Base-by-base conservation (phyloP, 2,329 filamentous ascomycete genomes). In the Diaporthe australafricana region DNA sequence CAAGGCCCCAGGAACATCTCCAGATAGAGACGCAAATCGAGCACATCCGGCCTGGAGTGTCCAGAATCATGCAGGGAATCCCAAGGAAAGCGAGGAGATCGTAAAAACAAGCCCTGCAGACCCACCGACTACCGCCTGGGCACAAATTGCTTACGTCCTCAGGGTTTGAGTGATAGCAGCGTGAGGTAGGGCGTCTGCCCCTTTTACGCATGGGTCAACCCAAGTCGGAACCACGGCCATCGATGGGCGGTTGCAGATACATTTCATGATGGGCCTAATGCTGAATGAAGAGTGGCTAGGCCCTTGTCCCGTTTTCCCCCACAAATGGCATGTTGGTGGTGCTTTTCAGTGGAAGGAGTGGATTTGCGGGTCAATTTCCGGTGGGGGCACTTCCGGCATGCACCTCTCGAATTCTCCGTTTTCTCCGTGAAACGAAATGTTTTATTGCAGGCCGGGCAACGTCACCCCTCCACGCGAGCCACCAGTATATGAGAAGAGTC, bases 201-300 rank as follows among this genome's bases (percentile, higher is more conserved):
- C 57, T 63, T 63, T 63, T 63, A 27, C 57, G 42, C 38, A 40
- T 40, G 38, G 40, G 38, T n/a, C 25, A 47, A 30, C 17, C 20
- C 20, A 35, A 68, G 35, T 42, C 52, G 65, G 65, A 47, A 32
- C 27, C 45, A 47, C n/a, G 65, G 52, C 69, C 69, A 40, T 65
- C 70, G 52, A 71, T 38, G 22, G 52, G 70, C 62, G 62, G 70
- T 71, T 47, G 50, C 52, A 65, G 52, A 55, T 71, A 71, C 45
- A 71, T 52, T 71, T 11, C 12, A 20, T 42, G 47, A n/a, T 60
- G 52, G 32, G 40, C 57, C 57, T 22, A 22, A 17, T 22, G 17
- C 57, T n/a, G 40, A 62, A 32, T n/a, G 40, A 62, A 32, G 27
- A 27, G 40, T 32, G 20, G 20, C 20, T 47, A 62, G 38, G 67